These are phyloP conservation scores for Aspergillus bombycis DNA, from an alignment of 2,329 filamentous ascomycete species.

Conservation along the genomic window DNA sequence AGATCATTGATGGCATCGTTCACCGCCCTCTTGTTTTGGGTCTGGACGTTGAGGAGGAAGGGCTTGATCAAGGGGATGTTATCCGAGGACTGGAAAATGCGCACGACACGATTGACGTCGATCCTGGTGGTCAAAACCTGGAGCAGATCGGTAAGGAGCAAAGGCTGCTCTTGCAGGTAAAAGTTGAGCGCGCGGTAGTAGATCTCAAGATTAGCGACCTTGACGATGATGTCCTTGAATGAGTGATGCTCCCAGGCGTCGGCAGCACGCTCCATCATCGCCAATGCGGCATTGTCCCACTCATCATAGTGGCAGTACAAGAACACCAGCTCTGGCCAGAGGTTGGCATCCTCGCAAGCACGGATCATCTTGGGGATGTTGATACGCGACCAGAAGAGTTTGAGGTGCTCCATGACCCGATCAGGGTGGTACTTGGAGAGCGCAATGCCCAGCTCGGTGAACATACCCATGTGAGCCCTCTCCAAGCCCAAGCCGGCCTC, in stretches of 20 bases:
- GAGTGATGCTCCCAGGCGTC: constrained; percentile 99
- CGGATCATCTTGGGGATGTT: constrained; percentile 97
- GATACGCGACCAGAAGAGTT: constrained; percentile 97
- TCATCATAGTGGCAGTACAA: constrained; percentile 98
- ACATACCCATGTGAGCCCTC: constrained; percentile 94
- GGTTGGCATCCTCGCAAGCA: constrained; percentile 88
- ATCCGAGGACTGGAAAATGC: constrained; percentile 98
- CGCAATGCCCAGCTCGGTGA: constrained; percentile 89
- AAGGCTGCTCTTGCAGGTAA: constrained; percentile 95
- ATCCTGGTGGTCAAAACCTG: constrained; percentile 90
- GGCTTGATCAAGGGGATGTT: constrained; percentile 98
- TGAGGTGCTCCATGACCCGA: constrained; percentile 96
- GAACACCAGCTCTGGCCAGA: constrained; percentile 98
- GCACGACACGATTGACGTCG: constrained; percentile 98
- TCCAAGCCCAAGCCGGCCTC: constrained; percentile 95
- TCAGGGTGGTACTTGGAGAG: constrained; percentile 94
- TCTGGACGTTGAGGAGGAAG: constrained; percentile 93
- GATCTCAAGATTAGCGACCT: constrained; percentile 97
- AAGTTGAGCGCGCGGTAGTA: constrained; percentile 98
- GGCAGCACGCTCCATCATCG: constrained; percentile 96
- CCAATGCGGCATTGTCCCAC: constrained; percentile 93
- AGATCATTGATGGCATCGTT: constrained; percentile 98
- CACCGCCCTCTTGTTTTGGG: constrained; percentile 96
- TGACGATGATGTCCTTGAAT: constrained; percentile 98
- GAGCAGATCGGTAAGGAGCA: constrained; percentile 91